Percentiles rank a stretch among this genome's conserved stretches.
Conservation (phyloP, 2,329 filamentous ascomycete species). For the Epichloe sibirici region DNA sequence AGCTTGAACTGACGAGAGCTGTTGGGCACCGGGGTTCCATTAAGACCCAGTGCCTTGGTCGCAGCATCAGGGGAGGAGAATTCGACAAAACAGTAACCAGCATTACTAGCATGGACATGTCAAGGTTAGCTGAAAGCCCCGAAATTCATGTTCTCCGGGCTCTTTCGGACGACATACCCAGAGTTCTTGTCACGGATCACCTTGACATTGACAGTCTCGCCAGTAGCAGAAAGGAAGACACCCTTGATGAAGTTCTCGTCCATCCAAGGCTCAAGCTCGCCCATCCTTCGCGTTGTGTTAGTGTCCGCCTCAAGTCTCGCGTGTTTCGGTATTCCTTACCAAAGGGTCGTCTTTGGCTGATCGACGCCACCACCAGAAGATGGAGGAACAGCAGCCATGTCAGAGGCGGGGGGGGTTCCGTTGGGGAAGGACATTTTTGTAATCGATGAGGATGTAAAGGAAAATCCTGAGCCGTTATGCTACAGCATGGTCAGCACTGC, state of each 20-base stretch:
- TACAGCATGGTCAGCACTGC: background rate
- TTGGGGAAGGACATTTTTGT: slow-evolving; percentile 25
- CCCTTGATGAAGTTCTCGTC: slow-evolving; percentile 98
- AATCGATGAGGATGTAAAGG: background rate
- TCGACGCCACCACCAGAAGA: slow-evolving; percentile 27
- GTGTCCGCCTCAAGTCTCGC: background rate
- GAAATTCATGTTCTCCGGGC: background rate
- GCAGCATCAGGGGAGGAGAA: slow-evolving; percentile 75
- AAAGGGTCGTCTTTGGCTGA: slow-evolving; percentile 45
- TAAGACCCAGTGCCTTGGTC: slow-evolving; percentile 79
- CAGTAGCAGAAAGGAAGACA: slow-evolving; percentile 77
- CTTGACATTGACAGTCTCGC: slow-evolving; percentile 94
- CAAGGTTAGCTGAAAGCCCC: background rate
- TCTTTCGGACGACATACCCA: slow-evolving; percentile 47
- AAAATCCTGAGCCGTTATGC: background rate
- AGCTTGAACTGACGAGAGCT: slow-evolving; percentile 94
- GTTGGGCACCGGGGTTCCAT: slow-evolving; percentile 84
- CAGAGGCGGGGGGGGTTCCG: slow-evolving; percentile 25
- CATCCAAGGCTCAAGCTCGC: slow-evolving; percentile 97
- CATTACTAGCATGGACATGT: slow-evolving; percentile 50
- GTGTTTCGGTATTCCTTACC: slow-evolving; percentile 23
- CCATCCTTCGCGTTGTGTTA: slow-evolving; percentile 59
- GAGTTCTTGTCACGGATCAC: slow-evolving; percentile 99
- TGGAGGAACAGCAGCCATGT: slow-evolving; percentile 23
- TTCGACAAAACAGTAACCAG: slow-evolving; percentile 97